phyloP scores from a whole-genome alignment of 164 flowering plant species.

The Nymphaea thermarum region DNA sequence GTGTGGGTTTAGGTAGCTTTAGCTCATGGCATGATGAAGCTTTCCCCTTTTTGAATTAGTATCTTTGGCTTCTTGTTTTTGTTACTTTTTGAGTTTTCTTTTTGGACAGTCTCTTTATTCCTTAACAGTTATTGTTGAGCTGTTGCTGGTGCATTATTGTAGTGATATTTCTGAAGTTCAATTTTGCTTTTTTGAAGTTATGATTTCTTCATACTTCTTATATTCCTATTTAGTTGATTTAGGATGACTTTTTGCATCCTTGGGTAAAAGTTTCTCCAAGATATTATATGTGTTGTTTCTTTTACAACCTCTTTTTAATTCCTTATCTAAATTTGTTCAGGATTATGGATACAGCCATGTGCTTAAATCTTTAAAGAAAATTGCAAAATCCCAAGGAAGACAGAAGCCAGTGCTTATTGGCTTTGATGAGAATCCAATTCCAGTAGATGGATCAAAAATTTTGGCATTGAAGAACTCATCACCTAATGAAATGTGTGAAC shows the following conservation, averaged over 20 bases:
- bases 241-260: not conserved
- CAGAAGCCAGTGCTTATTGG: slow-evolving; percentile 63
- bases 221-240: not conserved
- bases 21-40: not conserved
- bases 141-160: not conserved
- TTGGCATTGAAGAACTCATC: slow-evolving; percentile 6
- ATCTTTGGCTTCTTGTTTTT: too few relatives aligned
- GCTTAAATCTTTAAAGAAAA: slow-evolving; percentile 33
- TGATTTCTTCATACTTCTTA: not conserved
- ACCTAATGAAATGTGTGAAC: slow-evolving; percentile 9
- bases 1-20: not conserved
- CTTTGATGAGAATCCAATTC: slow-evolving; percentile 40
- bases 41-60: not conserved
- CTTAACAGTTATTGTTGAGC: not conserved
- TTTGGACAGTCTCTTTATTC: too few relatives aligned
- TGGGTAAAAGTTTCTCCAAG: not conserved
- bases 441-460: slow-evolving; percentile 5
- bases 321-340: slow-evolving; percentile 21
- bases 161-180: not conserved
- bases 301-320: not conserved
- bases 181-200: not conserved
- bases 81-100: not conserved
- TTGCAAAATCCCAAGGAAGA: slow-evolving; percentile 29
- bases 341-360: slow-evolving; percentile 36
- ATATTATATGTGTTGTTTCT: not conserved